phyloP scores from a whole-genome alignment of 208 protist genomes.

The Crithidia sp. region DNA sequence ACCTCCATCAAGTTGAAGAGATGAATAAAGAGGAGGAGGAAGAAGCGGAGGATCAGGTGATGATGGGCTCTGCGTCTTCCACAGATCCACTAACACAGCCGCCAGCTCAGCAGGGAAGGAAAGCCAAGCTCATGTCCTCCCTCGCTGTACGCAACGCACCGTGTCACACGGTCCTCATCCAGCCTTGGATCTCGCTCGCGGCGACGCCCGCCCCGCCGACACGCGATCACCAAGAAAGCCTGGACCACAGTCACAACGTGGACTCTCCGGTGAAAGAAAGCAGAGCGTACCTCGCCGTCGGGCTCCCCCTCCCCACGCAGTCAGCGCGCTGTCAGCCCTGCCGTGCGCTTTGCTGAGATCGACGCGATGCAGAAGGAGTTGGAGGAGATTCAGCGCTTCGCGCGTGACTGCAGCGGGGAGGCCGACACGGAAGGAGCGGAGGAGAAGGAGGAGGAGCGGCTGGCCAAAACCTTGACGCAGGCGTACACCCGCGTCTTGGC shows the following conservation, averaged over 20 bases:
- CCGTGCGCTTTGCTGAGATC: conserved; percentile 19
- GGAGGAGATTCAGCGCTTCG: conserved; percentile 13
- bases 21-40: not conserved
- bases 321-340: not conserved
- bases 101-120: too few species aligned
- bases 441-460: conserved; percentile 20
- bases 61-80: not conserved
- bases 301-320: too few species aligned
- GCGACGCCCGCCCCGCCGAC: not conserved
- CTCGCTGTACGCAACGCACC: not conserved
- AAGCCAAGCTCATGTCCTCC: not conserved
- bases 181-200: conserved; percentile 21
- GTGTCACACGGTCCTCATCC: conserved; percentile 23
- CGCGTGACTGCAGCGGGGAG: not conserved
- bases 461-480: conserved; percentile 23
- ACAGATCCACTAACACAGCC: not conserved
- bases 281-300: too few species aligned
- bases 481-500: conserved; percentile 23
- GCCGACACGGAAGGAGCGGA: conserved; percentile 8
- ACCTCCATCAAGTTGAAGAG: not conserved
- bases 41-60: not conserved
- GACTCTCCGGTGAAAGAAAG: too few species aligned
- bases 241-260: too few species aligned
- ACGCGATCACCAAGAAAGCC: not conserved
- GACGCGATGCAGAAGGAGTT: conserved; percentile 17